These are phyloP conservation scores for Neopestalotiopsis clavispora DNA, from an alignment of 2,329 filamentous ascomycete genomes.

Conservation along the genomic window DNA sequence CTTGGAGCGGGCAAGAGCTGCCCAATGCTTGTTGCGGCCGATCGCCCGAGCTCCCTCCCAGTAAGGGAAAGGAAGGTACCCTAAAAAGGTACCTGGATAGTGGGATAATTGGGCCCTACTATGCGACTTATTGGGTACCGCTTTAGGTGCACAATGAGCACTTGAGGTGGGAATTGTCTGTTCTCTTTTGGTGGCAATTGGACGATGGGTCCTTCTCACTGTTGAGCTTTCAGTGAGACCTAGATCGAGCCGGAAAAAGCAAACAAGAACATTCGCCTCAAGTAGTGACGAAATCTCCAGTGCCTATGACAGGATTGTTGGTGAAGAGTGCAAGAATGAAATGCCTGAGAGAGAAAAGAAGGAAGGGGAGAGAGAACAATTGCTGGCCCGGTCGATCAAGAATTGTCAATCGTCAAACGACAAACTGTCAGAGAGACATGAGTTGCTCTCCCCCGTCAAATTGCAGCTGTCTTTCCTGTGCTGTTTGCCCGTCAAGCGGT, in stretches of 20 bases:
- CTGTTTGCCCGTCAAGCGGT: neutral
- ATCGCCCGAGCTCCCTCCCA: neutral
- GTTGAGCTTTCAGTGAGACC: neutral
- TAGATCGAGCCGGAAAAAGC: neutral
- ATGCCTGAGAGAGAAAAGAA: neutral
- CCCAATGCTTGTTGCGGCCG: constrained; percentile 14
- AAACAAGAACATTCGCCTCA: neutral
- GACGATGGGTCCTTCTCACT: neutral
- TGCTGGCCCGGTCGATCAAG: neutral
- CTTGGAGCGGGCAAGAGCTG: constrained; percentile 9
- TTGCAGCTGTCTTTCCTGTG: neutral
- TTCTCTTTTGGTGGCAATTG: neutral
- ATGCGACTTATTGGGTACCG: neutral
- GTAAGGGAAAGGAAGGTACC: neutral
- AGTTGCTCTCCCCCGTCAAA: no score
- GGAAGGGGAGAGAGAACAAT: neutral
- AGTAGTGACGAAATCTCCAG: neutral
- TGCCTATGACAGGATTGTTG: neutral
- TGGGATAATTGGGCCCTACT: neutral
- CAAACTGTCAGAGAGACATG: neutral
- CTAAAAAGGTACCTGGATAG: neutral
- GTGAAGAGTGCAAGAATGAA: neutral
- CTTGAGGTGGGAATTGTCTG: neutral
- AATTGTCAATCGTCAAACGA: neutral
- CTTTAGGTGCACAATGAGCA: neutral